Conservation (phyloP, 805 yeast species). For the Candida railenensis region DNA sequence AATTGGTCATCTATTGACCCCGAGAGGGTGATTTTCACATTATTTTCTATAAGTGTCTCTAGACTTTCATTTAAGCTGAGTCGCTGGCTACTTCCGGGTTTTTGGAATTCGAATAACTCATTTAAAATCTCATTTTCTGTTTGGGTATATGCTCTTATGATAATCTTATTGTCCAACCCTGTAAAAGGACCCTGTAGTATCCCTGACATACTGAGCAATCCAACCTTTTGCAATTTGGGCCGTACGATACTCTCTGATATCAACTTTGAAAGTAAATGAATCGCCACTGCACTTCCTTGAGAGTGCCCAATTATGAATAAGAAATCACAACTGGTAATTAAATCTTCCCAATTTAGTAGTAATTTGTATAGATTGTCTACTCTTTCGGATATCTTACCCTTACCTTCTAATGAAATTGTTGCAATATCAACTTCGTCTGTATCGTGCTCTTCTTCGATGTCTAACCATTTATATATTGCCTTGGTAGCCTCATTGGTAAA, state of each 20-base stretch:
- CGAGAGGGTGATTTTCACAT: conserved; percentile 35
- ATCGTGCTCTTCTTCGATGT: conserved; percentile 8
- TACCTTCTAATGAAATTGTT: conserved; percentile 41
- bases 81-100: conserved; percentile 17
- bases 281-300: conserved; percentile 32
- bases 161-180: conserved; percentile 34
- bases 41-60: conserved; percentile 16
- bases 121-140: conserved; percentile 34
- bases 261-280: conserved; percentile 24
- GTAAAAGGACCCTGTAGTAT: conserved; percentile 29
- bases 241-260: conserved; percentile 9
- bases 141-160: conserved; percentile 34
- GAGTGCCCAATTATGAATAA: conserved; percentile 33
- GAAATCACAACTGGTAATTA: conserved; percentile 29
- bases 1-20: conserved; percentile 36
- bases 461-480: conserved; percentile 29
- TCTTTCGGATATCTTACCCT: conserved; percentile 32
- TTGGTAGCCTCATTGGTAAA: conserved; percentile 28
- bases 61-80: conserved; percentile 18
- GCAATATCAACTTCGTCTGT: conserved; percentile 23
- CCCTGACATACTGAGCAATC: conserved; percentile 37
- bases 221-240: conserved; percentile 21
- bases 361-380: conserved; percentile 23
- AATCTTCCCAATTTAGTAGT: conserved; percentile 32
- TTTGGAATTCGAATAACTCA: conserved; percentile 35